A percentile compares a stretch with the other conserved stretches of the same genome.
phyloP scores from a whole-genome alignment of 768 basidiomycete species.

The Krasilnikovozyma curviuscula region DNA sequence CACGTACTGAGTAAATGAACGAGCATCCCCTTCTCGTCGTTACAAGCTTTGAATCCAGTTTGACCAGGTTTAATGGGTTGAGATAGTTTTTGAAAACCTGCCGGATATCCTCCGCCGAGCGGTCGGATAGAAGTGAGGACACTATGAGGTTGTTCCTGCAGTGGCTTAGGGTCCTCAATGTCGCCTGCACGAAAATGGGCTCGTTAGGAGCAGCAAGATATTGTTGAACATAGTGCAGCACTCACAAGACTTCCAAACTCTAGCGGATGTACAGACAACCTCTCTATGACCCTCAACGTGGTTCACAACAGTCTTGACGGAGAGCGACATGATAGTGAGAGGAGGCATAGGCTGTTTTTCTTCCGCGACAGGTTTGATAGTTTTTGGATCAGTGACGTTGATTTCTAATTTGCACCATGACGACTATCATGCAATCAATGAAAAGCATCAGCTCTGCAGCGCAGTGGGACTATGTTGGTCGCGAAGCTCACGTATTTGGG shows the following conservation, averaged over 20 bases:
- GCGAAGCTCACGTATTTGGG: constrained; percentile 48
- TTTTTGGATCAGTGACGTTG: constrained; percentile 62
- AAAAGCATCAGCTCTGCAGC: not conserved
- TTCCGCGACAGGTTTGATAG: constrained; percentile 65
- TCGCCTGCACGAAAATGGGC: constrained; percentile 35
- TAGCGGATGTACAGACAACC: constrained; percentile 60
- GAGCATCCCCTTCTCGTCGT: constrained; percentile 68
- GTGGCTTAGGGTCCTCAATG: constrained; percentile 80
- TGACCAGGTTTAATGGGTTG: constrained; percentile 44
- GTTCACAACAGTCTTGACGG: constrained; percentile 76
- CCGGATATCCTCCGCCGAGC: constrained; percentile 59
- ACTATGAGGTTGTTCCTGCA: constrained; percentile 60
- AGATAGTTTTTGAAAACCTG: constrained; percentile 54
- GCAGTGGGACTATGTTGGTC: not conserved
- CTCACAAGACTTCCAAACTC: constrained; percentile 61
- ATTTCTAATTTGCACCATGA: constrained; percentile 96
- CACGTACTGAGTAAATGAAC: constrained; percentile 53
- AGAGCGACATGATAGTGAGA: constrained; percentile 73
- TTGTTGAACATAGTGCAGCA: constrained; percentile 3
- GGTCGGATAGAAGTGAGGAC: constrained; percentile 81
- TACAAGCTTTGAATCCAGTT: constrained; percentile 44
- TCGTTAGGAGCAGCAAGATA: not conserved
- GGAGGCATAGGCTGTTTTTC: constrained; percentile 70
- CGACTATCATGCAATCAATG: not conserved
- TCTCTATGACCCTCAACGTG: constrained; percentile 88